Conservation (phyloP, 2,329 filamentous ascomycete species). For the Pseudogymnoascus sp. region DNA sequence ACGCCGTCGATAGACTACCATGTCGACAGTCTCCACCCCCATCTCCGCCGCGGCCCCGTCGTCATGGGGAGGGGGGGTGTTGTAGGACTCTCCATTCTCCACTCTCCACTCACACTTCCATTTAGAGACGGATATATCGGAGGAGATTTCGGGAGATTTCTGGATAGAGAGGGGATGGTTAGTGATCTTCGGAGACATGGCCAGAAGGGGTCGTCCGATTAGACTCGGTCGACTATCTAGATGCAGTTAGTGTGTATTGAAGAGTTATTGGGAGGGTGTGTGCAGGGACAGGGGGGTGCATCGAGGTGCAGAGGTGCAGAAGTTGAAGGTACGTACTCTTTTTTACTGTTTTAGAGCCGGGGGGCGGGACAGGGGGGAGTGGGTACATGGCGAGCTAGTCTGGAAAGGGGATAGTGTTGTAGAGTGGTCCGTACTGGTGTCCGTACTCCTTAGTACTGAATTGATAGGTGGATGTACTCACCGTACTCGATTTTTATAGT, state of each 20-base stretch:
- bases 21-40: neutral
- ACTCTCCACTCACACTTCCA: neutral
- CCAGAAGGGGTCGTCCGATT: neutral
- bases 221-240: neutral
- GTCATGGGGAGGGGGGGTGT: neutral
- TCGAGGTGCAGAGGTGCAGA: too few relatives aligned
- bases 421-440: neutral
- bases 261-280: neutral
- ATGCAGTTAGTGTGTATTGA: neutral
- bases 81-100: too few relatives aligned
- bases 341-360: neutral
- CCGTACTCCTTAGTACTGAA: neutral
- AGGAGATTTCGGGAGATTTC: too few relatives aligned
- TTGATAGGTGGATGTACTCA: too few relatives aligned
- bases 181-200: neutral
- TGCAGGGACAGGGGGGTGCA: neutral
- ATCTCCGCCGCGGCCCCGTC: neutral
- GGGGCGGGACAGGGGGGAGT: too few relatives aligned
- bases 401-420: neutral
- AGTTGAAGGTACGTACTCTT: neutral
- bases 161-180: neutral
- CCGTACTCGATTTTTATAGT: too few relatives aligned
- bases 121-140: neutral
- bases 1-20: neutral
- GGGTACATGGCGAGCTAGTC: too few relatives aligned